phyloP scores from a whole-genome alignment of 192 early-diverging fungal species.

The Coemansia biformis region DNA sequence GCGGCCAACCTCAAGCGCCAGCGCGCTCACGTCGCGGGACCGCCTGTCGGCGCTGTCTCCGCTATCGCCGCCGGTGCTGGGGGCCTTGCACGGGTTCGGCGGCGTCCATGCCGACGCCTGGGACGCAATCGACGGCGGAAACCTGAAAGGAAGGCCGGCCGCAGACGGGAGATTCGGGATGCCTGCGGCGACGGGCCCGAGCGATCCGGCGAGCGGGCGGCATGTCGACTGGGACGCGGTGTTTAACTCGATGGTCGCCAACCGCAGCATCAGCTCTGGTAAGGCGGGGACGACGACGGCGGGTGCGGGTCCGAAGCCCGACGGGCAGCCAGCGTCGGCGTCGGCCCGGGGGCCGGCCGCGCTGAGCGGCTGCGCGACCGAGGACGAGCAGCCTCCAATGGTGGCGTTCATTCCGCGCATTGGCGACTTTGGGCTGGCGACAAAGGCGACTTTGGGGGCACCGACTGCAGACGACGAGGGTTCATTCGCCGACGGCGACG shows the following conservation, averaged over 20 bases:
- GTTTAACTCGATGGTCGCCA: constrained; percentile 30
- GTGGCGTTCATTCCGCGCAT: constrained; percentile 56
- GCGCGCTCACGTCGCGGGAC: constrained; percentile 47
- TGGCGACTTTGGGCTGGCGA: constrained; percentile 96
- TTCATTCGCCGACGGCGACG: constrained; percentile 9
- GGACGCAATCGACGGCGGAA: constrained; percentile 35
- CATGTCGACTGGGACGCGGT: constrained; percentile 45
- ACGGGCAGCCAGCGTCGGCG: not conserved
- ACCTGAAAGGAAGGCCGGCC: constrained; percentile 33
- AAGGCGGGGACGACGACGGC: too few species aligned
- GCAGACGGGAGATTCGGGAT: not conserved
- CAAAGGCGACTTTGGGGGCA: constrained; percentile 43
- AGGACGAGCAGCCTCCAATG: constrained; percentile 7
- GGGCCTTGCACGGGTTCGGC: not conserved
- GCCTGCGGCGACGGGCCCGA: too few species aligned
- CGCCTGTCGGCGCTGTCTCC: not conserved
- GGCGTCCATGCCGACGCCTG: constrained; percentile 28
- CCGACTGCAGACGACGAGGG: constrained; percentile 36
- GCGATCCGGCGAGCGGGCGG: constrained; percentile 12
- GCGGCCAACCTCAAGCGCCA: constrained; percentile 3
- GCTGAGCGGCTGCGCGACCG: not conserved
- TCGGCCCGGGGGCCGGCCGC: not conserved
- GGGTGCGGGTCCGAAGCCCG: too few species aligned
- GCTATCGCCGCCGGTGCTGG: too few species aligned
- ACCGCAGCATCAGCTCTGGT: constrained; percentile 10